Percentiles rank a stretch among this genome's conserved stretches.
These are phyloP conservation scores for Gloeopeniophorella convolvens DNA, from an alignment of 768 basidiomycete species.

Conservation along the genomic window DNA sequence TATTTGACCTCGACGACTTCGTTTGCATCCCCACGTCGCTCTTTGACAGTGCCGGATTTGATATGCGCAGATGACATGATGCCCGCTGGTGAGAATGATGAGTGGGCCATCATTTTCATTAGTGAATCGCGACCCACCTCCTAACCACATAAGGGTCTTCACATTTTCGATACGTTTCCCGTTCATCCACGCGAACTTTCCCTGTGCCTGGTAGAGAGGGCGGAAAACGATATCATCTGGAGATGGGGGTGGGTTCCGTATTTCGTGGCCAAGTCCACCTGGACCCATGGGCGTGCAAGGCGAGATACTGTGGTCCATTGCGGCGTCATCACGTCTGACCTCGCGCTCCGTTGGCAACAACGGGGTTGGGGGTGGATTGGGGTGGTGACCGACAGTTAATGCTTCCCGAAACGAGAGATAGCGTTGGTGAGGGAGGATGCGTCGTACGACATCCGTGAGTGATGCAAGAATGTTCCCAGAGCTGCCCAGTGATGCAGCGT, in stretches of 20 bases:
- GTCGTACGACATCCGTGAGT: constrained; percentile 12
- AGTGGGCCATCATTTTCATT: background rate
- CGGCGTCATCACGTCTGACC: background rate
- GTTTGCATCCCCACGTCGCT: background rate
- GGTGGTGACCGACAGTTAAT: background rate
- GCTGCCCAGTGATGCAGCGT: background rate
- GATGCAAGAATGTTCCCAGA: background rate
- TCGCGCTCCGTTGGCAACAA: background rate
- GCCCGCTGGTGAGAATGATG: constrained; percentile 7
- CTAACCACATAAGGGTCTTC: constrained; percentile 10
- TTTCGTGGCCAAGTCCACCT: background rate
- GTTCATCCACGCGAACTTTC: constrained; percentile 16
- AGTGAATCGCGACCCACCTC: background rate
- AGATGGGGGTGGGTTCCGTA: background rate
- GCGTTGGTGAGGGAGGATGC: constrained; percentile 10
- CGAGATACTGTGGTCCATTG: background rate
- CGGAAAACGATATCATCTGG: constrained; percentile 10
- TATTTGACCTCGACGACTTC: constrained; percentile 3
- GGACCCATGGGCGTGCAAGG: background rate
- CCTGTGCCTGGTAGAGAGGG: constrained; percentile 15
- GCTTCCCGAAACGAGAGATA: constrained; percentile 14
- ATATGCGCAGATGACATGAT: constrained; percentile 16
- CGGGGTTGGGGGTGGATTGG: background rate
- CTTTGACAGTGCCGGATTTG: constrained; percentile 8
- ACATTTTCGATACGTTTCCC: constrained; percentile 11